phyloP scores from a whole-genome alignment of 768 basidiomycete genomes.

The Auriscalpium orientale region DNA sequence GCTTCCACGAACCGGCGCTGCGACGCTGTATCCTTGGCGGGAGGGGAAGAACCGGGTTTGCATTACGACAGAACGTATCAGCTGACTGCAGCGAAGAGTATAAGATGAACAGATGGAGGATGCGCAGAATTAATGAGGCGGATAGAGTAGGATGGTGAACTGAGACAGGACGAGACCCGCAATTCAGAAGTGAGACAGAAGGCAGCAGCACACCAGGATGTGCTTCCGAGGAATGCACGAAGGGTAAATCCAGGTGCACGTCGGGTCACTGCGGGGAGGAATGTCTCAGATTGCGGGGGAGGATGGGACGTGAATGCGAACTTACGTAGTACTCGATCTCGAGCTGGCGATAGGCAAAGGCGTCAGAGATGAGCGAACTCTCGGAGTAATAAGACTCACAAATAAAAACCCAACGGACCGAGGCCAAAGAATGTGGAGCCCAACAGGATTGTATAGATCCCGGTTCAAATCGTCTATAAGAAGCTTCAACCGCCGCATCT shows the following conservation, averaged over 20 bases:
- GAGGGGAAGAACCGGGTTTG: too few relatives aligned
- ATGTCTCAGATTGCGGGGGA: too few relatives aligned
- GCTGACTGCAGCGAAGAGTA: background rate
- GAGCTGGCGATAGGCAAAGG: conserved; percentile 42
- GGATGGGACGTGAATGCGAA: conserved; percentile 8
- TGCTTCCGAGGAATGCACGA: too few relatives aligned
- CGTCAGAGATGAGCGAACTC: background rate
- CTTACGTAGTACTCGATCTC: conserved; percentile 93
- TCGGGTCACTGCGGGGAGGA: too few relatives aligned
- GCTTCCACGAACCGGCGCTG: too few relatives aligned
- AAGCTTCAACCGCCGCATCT: conserved; percentile 60
- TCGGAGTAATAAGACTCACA: conserved; percentile 44
- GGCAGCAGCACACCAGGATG: background rate
- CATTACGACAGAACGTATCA: background rate
- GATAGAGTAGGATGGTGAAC: background rate
- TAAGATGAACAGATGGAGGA: background rate
- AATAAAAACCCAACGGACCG: conserved; percentile 81
- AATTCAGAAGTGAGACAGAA: background rate
- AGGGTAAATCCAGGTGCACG: too few relatives aligned
- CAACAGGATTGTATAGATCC: conserved; percentile 74
- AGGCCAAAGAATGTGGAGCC: conserved; percentile 85
- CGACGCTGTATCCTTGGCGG: too few relatives aligned
- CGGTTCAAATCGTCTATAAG: conserved; percentile 64
- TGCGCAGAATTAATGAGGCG: background rate
- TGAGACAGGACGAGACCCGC: background rate